Conservation (phyloP, 129 eudicot genomes). For the Flaveria brownii region DNA sequence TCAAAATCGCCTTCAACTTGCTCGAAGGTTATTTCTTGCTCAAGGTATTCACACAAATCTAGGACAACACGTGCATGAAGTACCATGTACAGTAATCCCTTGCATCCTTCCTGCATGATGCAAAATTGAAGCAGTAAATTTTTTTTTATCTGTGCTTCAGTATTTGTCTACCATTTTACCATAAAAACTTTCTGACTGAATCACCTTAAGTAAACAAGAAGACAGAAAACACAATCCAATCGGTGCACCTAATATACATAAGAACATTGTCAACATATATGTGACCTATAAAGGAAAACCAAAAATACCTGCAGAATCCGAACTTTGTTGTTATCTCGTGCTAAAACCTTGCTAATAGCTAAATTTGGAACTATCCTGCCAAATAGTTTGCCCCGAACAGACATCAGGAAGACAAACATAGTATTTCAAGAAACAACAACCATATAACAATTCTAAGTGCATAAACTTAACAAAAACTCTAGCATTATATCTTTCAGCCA, state of each 20-base stretch:
- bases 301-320: constrained; percentile 86
- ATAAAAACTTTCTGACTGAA: not conserved
- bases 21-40: constrained; percentile 85
- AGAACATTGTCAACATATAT: not conserved
- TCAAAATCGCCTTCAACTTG: constrained; percentile 99
- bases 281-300: constrained; percentile 24
- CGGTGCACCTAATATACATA: not conserved
- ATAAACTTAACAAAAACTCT: constrained; percentile 18
- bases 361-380: constrained; percentile 96
- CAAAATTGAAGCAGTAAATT: constrained; percentile 13
- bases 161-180: constrained; percentile 12
- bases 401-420: constrained; percentile 29
- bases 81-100: constrained; percentile 92
- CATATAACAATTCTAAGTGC: constrained; percentile 9
- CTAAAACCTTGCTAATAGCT: constrained; percentile 88
- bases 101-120: constrained; percentile 90
- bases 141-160: not conserved
- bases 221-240: not conserved
- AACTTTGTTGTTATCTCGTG: constrained; percentile 93
- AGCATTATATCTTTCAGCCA: constrained; percentile 26
- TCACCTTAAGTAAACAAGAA: not conserved
- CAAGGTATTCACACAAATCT: constrained; percentile 83
- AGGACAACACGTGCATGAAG: constrained; percentile 95
- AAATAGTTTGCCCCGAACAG: constrained; percentile 17
- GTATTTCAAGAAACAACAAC: not conserved